phyloP scores from a whole-genome alignment of 78 protist genomes.

The Bodo saltans region DNA sequence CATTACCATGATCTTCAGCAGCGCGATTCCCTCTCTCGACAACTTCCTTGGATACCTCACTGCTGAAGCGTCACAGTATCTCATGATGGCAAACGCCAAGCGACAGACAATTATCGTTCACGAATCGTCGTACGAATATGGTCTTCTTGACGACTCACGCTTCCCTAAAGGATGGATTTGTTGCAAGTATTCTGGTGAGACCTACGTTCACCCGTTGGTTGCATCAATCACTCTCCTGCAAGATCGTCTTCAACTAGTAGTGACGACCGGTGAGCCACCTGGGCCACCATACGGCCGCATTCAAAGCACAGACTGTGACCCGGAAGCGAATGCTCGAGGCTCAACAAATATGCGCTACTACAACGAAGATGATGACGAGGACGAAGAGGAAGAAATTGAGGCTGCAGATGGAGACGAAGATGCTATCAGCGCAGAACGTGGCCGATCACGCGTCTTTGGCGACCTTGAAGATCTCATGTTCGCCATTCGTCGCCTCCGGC shows the following conservation, averaged over 20 bases:
- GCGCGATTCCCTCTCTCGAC: too few relatives aligned
- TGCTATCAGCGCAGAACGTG: not conserved
- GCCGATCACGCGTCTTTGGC: not conserved
- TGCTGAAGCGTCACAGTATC: too few relatives aligned
- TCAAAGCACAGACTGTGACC: not conserved
- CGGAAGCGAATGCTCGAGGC: not conserved
- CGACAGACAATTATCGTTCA: too few relatives aligned
- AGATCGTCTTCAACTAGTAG: not conserved
- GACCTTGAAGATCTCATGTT: not conserved
- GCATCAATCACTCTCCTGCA: not conserved
- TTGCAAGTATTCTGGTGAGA: not conserved
- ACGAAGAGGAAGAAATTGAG: not conserved
- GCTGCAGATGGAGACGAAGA: not conserved
- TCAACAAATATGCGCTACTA: not conserved
- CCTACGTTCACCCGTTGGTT: not conserved
- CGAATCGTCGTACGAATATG: too few relatives aligned
- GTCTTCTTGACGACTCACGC: too few relatives aligned
- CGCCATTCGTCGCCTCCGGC: not conserved
- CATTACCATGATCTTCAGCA: too few relatives aligned
- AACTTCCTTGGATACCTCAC: too few relatives aligned
- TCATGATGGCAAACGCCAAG: too few relatives aligned
- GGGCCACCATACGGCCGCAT: not conserved
- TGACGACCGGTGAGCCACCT: not conserved
- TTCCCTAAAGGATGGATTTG: too few relatives aligned
- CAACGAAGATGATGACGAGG: not conserved